A percentile compares a stretch with the other conserved stretches of the same genome.
Evolutionary conservation across 129 eudicot species (phyloP).

Genomic region (Tanacetum coccineum): DNA sequence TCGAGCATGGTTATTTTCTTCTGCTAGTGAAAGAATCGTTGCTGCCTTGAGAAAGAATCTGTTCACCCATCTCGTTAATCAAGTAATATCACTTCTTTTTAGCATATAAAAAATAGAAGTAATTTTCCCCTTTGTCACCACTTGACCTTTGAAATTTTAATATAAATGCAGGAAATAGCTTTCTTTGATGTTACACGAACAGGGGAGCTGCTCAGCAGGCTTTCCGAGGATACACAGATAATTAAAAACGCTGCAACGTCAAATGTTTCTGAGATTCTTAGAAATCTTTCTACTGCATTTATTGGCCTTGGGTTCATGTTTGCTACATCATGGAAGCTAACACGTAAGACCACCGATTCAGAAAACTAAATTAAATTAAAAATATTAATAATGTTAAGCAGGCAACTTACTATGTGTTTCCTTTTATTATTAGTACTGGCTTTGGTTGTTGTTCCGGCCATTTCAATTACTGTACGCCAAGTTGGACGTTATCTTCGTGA

Average conservation of each 20-base stretch:
- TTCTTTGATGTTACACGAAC: slow-evolving; percentile 71
- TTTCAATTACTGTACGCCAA: slow-evolving; percentile 74
- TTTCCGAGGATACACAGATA: slow-evolving; percentile 77
- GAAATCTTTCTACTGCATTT: slow-evolving; percentile 41
- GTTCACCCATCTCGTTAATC: slow-evolving; percentile 68
- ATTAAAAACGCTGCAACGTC: slow-evolving; percentile 52
- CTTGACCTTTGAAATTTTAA: no score
- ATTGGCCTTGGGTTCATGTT: slow-evolving; percentile 93
- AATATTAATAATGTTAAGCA: slow-evolving; percentile 8
- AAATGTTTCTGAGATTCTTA: slow-evolving; percentile 35
- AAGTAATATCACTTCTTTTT: slow-evolving; percentile 34
- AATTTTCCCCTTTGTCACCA: no score
- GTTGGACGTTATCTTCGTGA: slow-evolving; percentile 91
- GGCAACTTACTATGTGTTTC: not conserved
- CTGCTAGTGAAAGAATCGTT: slow-evolving; percentile 94
- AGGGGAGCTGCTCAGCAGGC: slow-evolving; percentile 78
- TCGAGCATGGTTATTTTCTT: slow-evolving; percentile 83
- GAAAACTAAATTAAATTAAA: not conserved
- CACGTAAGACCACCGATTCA: slow-evolving; percentile 40
- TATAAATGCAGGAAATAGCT: slow-evolving; percentile 55
- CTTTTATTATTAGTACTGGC: slow-evolving; percentile 59
- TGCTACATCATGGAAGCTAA: slow-evolving; percentile 90
- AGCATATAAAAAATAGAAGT: no score
- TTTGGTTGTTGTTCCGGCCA: slow-evolving; percentile 73
- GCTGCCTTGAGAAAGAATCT: slow-evolving; percentile 71